Conservation (phyloP, 768 basidiomycete genomes). For the Phanerochaete sordida region DNA sequence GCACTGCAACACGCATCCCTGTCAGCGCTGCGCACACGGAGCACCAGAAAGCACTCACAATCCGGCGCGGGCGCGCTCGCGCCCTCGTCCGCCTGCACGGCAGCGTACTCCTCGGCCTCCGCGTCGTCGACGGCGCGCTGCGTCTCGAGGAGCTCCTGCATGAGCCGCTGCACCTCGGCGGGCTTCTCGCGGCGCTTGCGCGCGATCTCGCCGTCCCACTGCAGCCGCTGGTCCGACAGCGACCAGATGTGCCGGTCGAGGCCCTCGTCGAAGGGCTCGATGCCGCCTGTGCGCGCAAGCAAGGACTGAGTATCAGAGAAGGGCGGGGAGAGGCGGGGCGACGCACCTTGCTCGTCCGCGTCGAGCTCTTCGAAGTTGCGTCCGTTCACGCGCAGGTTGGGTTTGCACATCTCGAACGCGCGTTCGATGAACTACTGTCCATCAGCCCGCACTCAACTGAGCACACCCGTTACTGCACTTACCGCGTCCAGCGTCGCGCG, state of each 20-base stretch:
- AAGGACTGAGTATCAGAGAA: not conserved
- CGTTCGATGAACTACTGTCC: constrained; percentile 54
- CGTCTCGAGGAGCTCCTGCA: constrained; percentile 36
- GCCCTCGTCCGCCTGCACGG: constrained; percentile 14
- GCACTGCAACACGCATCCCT: constrained; percentile 7
- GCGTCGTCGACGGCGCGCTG: constrained; percentile 31
- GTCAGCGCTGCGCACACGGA: not conserved
- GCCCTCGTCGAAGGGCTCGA: constrained; percentile 83
- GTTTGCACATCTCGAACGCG: constrained; percentile 57
- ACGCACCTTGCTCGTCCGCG: constrained; percentile 49
- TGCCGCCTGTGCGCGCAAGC: constrained; percentile 11
- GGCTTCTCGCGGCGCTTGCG: constrained; percentile 65
- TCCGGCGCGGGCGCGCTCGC: constrained; percentile 16
- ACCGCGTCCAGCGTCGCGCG: constrained; percentile 53
- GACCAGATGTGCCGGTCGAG: constrained; percentile 83
- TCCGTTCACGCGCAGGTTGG: constrained; percentile 80
- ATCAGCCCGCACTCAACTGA: too few species aligned
- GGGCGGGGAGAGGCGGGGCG: not conserved
- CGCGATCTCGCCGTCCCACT: constrained; percentile 72
- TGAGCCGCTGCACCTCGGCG: constrained; percentile 40
- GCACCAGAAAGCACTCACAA: constrained; percentile 9
- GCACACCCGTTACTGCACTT: not conserved
- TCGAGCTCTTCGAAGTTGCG: constrained; percentile 67
- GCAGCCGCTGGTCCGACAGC: constrained; percentile 66
- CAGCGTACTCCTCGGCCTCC: constrained; percentile 16